Conservation (phyloP, 306 rosid genomes). For the Mucuna pruriens region DNA sequence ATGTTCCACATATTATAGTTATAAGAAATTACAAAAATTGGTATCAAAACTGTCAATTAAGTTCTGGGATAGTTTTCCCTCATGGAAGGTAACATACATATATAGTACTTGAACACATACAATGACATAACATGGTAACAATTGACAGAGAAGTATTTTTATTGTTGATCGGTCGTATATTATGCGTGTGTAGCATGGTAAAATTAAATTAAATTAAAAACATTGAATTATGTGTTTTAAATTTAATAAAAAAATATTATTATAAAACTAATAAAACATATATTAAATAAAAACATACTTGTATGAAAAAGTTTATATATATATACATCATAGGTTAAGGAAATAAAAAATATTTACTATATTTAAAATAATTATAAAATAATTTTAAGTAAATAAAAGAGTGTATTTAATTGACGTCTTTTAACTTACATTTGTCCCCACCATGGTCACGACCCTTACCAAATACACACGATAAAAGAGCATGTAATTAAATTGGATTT, state of each 20-base stretch:
- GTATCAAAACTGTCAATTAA: not conserved
- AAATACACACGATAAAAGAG: too few species aligned
- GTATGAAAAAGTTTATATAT: too few species aligned
- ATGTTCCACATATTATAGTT: conserved; percentile 3
- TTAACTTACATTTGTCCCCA: too few species aligned
- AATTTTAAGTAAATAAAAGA: too few species aligned
- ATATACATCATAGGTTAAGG: too few species aligned
- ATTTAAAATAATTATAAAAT: too few species aligned
- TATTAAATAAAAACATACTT: not conserved
- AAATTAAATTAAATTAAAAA: not conserved
- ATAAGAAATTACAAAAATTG: not conserved
- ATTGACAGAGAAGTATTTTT: not conserved
- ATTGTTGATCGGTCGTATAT: not conserved
- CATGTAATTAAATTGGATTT: too few species aligned
- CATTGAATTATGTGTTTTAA: not conserved
- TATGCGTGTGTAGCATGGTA: not conserved
- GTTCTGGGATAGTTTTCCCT: not conserved
- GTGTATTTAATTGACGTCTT: too few species aligned
- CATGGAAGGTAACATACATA: not conserved
- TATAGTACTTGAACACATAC: not conserved
- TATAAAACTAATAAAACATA: too few species aligned
- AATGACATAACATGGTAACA: not conserved
- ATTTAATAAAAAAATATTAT: too few species aligned
- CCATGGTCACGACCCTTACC: too few species aligned
- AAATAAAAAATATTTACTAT: too few species aligned